A percentile compares a stretch with the other conserved stretches of the same genome.
Evolutionary conservation across 495 filamentous ascomycete genomes (phyloP).

Genomic region (Pyrenopolyporus hunteri): DNA sequence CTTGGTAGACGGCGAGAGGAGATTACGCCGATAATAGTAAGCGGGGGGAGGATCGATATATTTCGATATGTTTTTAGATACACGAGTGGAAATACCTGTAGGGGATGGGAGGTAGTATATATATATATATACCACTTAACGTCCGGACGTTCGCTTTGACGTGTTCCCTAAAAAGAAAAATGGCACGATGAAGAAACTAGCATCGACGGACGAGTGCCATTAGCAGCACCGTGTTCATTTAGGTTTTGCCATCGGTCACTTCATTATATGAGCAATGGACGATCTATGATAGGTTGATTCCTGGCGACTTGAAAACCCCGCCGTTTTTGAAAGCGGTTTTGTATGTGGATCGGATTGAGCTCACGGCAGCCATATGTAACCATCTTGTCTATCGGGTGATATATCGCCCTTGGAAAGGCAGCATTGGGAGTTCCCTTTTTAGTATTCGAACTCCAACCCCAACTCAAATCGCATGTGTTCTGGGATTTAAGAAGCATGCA

Average conservation of each 20-base stretch:
- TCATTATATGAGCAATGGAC: conserved; percentile 28
- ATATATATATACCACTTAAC: not conserved
- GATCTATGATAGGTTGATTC: conserved; percentile 24
- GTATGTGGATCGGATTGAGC: conserved; percentile 39
- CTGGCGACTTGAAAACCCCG: conserved; percentile 34
- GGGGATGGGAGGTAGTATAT: not conserved
- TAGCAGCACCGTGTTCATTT: conserved; percentile 17
- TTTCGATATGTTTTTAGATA: not conserved
- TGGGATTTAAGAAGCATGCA: conserved; percentile 8
- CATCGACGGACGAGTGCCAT: not conserved
- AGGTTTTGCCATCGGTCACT: conserved; percentile 11
- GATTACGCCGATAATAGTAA: not conserved
- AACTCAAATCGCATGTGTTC: conserved; percentile 4
- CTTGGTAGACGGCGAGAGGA: conserved; percentile 18
- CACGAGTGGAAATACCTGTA: conserved; percentile 1
- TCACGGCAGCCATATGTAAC: conserved; percentile 34
- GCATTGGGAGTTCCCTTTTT: conserved; percentile 5
- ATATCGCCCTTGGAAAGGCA: conserved; percentile 36
- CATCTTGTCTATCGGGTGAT: conserved; percentile 34
- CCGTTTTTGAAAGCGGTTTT: conserved; percentile 26
- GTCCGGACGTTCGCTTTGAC: not conserved
- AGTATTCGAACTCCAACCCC: conserved; percentile 9
- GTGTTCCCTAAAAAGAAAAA: not conserved
- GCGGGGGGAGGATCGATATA: not conserved
- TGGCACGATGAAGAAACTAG: not conserved